Percentiles rank a stretch among this genome's conserved stretches.
Evolutionary conservation across 306 rosid species (phyloP).

Genomic region (Inga oerstediana): DNA sequence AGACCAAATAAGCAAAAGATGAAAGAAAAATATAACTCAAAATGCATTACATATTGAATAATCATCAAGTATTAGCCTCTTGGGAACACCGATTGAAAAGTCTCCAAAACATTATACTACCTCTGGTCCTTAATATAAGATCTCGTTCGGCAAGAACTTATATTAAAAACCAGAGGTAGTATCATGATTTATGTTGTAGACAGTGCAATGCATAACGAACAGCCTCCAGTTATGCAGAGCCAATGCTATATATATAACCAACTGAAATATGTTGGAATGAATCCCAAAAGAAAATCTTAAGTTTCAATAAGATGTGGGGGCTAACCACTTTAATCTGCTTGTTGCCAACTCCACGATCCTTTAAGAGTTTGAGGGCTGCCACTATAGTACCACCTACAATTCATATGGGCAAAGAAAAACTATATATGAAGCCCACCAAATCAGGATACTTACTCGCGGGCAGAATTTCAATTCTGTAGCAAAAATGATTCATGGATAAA

Average conservation of each 20-base stretch:
- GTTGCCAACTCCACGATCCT: slow-evolving; percentile 74
- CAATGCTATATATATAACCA: not conserved
- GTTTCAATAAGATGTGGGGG: slow-evolving; percentile 14
- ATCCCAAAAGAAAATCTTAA: not conserved
- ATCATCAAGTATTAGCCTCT: not conserved
- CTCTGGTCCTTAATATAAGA: too few species aligned
- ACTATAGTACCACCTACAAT: slow-evolving; percentile 86
- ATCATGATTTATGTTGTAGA: not conserved
- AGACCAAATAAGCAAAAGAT: not conserved
- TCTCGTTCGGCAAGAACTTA: too few species aligned
- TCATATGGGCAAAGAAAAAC: slow-evolving; percentile 14
- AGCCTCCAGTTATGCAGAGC: not conserved
- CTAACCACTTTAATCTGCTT: slow-evolving; percentile 86
- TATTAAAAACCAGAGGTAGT: too few species aligned
- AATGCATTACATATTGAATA: not conserved
- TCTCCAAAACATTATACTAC: not conserved
- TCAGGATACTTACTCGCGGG: not conserved
- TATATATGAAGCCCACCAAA: not conserved
- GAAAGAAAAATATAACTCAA: not conserved
- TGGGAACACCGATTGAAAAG: not conserved
- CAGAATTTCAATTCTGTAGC: not conserved
- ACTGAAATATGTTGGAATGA: slow-evolving; percentile 9
- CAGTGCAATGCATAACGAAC: not conserved
- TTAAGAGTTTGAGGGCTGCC: slow-evolving; percentile 71
- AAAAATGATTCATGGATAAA: slow-evolving; percentile 16